phyloP scores from a whole-genome alignment of 441 rosid species.

The Manihot esculenta region DNA sequence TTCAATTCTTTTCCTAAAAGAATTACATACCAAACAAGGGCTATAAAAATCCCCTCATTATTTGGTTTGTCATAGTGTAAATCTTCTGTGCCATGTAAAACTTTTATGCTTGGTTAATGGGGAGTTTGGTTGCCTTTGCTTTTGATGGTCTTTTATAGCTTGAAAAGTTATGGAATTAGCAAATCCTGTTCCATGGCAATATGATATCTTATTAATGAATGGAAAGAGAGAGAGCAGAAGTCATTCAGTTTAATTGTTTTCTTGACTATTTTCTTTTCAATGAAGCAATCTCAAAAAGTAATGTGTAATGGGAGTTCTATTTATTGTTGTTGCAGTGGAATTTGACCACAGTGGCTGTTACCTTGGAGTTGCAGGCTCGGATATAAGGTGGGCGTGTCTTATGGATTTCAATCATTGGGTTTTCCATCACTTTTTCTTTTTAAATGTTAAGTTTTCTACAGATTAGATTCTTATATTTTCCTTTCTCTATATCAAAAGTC shows the following conservation, averaged over 20 bases:
- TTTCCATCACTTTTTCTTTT: background rate
- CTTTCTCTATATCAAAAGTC: background rate
- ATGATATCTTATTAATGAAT: background rate
- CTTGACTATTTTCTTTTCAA: background rate
- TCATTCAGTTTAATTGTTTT: background rate
- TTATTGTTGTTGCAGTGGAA: slow-evolving; percentile 65
- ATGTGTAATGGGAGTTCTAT: background rate
- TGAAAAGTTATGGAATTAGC: background rate
- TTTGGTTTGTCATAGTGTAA: background rate
- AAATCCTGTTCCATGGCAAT: background rate
- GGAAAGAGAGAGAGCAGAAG: background rate
- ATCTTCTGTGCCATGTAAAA: background rate
- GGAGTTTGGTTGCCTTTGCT: background rate
- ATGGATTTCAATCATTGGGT: background rate
- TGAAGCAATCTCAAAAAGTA: background rate
- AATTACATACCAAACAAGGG: no score
- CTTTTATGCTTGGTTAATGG: background rate
- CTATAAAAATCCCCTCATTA: background rate
- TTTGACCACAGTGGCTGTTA: slow-evolving; percentile 94
- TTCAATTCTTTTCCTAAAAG: no score
- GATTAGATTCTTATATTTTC: no score
- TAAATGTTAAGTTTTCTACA: background rate
- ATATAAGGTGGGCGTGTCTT: slow-evolving; percentile 49
- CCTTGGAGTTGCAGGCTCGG: slow-evolving; percentile 91
- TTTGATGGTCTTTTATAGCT: background rate